Conservation (phyloP, 2,329 filamentous ascomycete genomes). For the Diaporthe sp. region DNA sequence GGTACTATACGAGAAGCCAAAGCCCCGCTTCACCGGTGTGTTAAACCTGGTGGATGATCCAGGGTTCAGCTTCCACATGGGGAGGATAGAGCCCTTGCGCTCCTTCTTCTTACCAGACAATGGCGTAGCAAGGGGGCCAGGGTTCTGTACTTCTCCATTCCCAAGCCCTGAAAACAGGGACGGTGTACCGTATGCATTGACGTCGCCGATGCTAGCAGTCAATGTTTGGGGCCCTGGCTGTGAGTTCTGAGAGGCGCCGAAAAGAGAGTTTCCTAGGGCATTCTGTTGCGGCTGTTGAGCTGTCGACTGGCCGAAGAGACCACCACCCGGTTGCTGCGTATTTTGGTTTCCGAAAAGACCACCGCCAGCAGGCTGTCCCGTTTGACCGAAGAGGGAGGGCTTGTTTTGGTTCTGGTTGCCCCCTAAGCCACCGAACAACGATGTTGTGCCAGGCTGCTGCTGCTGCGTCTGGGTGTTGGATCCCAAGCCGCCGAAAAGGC, state of each 20-base stretch:
- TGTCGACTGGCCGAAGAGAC: slow-evolving; percentile 58
- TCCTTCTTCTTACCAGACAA: slow-evolving; percentile 77
- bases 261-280: slow-evolving; percentile 65
- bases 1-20: slow-evolving; percentile 92
- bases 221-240: slow-evolving; percentile 70
- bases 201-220: slow-evolving; percentile 82
- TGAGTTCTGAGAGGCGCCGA: slow-evolving; percentile 63
- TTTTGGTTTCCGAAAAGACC: slow-evolving; percentile 65
- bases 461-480: slow-evolving; percentile 46
- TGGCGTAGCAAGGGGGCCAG: slow-evolving; percentile 92
- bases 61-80: slow-evolving; percentile 88
- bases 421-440: slow-evolving; percentile 60
- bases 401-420: slow-evolving; percentile 62
- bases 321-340: slow-evolving; percentile 55
- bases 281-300: slow-evolving; percentile 62
- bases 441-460: slow-evolving; percentile 48
- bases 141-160: slow-evolving; percentile 72
- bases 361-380: slow-evolving; percentile 54
- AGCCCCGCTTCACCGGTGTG: slow-evolving; percentile 88
- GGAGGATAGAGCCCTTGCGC: slow-evolving; percentile 82
- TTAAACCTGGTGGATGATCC: slow-evolving; percentile 81
- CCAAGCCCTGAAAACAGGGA: slow-evolving; percentile 84
- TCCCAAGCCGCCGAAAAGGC: slow-evolving; percentile 62
- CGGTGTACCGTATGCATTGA: slow-evolving; percentile 90
- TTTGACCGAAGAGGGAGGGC: slow-evolving; percentile 64